Evolutionary conservation across 495 filamentous ascomycete species (phyloP), one percentile per base, ranked within the genome.

Genomic region (Penicillium atrosanguineum): DNA sequence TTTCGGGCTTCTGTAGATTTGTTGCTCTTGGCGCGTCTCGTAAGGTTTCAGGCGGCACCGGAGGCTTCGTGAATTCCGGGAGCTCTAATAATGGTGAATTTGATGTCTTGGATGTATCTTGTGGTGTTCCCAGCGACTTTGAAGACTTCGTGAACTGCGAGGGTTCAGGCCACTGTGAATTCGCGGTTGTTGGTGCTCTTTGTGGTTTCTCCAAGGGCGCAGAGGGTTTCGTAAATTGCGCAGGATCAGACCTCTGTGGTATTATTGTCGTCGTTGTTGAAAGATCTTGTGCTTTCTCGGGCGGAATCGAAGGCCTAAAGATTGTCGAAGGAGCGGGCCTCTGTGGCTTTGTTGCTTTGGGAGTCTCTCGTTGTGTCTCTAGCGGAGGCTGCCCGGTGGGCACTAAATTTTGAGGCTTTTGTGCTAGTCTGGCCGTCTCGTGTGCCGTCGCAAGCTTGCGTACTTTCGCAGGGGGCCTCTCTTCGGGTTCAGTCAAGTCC

Each of bases 401-500:
- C 16, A 2, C 38, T 40, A 4, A 15, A 19, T 18, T 40, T 7
- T 11, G 38, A 40, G 38, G 6, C 18, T 15, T 40, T 40, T 37
- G 34, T 1, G n/a, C 23, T 23, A 9, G 2, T n/a, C n/a, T 3
- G 3, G 48, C 41, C 3, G 29, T 11, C 15, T 47, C 43, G 28
- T 34, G 31, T n/a, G 44, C 4, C 8, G 14, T 44, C 20, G 9
- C 38, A 23, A 31, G 9, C 11, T 42, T 44, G 4, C 25, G 18
- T 39, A 20, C 11, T 34, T 15, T 44, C 6, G 28, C 14, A 7
- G 28, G n/a, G 8, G 21, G 12, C 36, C 42, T 44, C 3, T 48
- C 48, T 37, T 51, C 57, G 14, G 38, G 19, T 14, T 46, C 55
- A 11, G 64, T 67, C 48, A 67, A 40, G 46, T 67, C 64, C 48